Base-by-base conservation (phyloP, 306 rosid genomes). In the Corylus heterophylla region DNA sequence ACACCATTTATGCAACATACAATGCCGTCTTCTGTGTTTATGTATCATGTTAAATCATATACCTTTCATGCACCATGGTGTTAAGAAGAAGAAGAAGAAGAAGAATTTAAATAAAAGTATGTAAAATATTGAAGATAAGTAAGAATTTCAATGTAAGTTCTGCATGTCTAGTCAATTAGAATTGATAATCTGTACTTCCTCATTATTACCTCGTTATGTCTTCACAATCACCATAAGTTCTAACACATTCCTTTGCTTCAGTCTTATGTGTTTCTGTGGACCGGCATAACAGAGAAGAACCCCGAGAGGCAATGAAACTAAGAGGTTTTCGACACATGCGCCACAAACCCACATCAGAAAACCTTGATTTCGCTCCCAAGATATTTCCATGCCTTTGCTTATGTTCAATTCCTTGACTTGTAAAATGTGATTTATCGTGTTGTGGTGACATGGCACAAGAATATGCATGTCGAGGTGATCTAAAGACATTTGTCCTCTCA, bases 211-310 rank as follows among this genome's bases (percentile, higher is more conserved):
- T 78, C 66, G 80, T 77, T 77, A 83, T 75, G 59, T 84, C 92
- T 25, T 89, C 77, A 76, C 81, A 73, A 80, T 86, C 92, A 86
- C 80, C 89, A 75, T 64, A 86, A 85, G 97, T 84, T 56, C 79
- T 74, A 76, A 81, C 79, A 78, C 85, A 69, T 45, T 88, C 95
- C 84, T 88, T 87, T 76, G 82, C 84, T 79, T 88, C 88, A 2
- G 93, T 88, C 73, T 88, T 85, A 61, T 85, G 85, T 78, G 87
- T 79, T 78, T 92, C 92, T 47, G 81, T 85, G 22, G 95, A 91
- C 82, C 80, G 81, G 79, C 92, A 82, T 59, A 84, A 55, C 74
- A 87, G 51, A 35, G 87, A 77, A 71, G 89, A 76, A 67, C 88
- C 88, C 72, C 79, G 87, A 64, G 91, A 81, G 47, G 8, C 59